Evolutionary conservation across 345 rosid genomes (phyloP).

Genomic region (Ceriops tagal): DNA sequence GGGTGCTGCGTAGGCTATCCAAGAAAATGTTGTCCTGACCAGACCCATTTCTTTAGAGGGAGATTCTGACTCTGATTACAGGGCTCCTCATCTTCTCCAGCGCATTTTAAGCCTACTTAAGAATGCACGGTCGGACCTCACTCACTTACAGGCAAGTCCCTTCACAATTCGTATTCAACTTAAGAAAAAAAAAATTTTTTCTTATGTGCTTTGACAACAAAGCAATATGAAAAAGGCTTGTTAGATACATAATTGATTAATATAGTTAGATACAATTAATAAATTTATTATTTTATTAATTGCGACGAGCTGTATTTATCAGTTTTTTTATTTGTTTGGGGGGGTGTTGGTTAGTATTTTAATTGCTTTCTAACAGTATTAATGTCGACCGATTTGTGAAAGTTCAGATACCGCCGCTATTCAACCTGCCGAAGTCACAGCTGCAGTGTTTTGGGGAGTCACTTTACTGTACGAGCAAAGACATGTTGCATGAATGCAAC

Average conservation of each 20-base stretch:
- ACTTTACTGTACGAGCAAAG: constrained; percentile 42
- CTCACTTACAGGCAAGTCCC: constrained; percentile 46
- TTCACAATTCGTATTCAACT: no score
- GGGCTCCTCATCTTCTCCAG: constrained; percentile 48
- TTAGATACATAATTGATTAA: no score
- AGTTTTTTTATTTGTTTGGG: no score
- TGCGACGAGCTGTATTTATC: no score
- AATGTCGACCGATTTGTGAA: not conserved
- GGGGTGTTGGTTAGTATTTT: no score
- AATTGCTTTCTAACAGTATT: no score
- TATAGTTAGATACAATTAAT: no score
- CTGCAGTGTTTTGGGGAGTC: constrained; percentile 77
- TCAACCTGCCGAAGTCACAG: constrained; percentile 77
- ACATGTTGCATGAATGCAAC: constrained; percentile 47
- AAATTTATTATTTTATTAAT: no score
- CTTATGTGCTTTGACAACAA: no score
- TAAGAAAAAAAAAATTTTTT: no score
- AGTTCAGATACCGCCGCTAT: constrained; percentile 60
- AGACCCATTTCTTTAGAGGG: constrained; percentile 45
- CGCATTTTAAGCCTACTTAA: constrained; percentile 52
- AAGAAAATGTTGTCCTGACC: constrained; percentile 32
- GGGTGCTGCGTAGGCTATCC: not conserved
- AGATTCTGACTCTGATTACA: constrained; percentile 33
- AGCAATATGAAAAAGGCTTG: no score
- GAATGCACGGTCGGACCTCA: constrained; percentile 55